Evolutionary conservation across 306 rosid species (phyloP).

Genomic region (Cercis canadensis): DNA sequence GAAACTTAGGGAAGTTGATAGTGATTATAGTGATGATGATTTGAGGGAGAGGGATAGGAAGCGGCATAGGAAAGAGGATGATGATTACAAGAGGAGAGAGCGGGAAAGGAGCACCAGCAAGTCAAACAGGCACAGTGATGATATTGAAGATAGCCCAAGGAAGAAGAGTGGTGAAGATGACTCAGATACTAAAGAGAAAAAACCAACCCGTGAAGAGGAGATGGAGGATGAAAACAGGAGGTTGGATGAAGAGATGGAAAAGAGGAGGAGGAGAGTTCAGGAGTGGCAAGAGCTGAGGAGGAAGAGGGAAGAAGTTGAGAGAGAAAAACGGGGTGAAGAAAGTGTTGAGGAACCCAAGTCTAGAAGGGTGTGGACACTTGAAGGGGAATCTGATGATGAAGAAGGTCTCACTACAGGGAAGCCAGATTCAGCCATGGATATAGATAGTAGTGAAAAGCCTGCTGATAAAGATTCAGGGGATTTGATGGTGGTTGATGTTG

Average conservation of each 20-base stretch:
- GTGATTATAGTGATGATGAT: slow-evolving; percentile 68
- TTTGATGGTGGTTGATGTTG: slow-evolving; percentile 41
- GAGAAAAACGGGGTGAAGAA: slow-evolving; percentile 69
- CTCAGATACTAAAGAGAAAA: slow-evolving; percentile 50
- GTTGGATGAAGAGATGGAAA: slow-evolving; percentile 94
- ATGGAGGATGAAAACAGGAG: slow-evolving; percentile 77
- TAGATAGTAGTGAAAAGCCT: slow-evolving; percentile 57
- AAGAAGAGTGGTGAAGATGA: slow-evolving; percentile 59
- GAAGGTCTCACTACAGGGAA: slow-evolving; percentile 61
- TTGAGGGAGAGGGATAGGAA: slow-evolving; percentile 65
- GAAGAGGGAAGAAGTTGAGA: slow-evolving; percentile 79
- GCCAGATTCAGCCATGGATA: slow-evolving; percentile 56
- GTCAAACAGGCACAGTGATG: slow-evolving; percentile 58
- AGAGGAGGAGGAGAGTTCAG: slow-evolving; percentile 93
- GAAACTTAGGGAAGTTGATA: slow-evolving; percentile 65
- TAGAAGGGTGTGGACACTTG: slow-evolving; percentile 91
- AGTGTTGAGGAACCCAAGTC: slow-evolving; percentile 63
- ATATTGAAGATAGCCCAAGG: slow-evolving; percentile 59
- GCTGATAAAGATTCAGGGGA: slow-evolving; percentile 48
- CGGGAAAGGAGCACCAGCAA: slow-evolving; percentile 57
- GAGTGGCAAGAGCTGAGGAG: slow-evolving; percentile 94
- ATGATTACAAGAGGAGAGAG: slow-evolving; percentile 54
- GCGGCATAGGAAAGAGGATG: slow-evolving; percentile 71
- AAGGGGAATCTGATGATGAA: slow-evolving; percentile 96
- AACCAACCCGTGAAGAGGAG: slow-evolving; percentile 73